Evolutionary conservation across 1,139 yeast genomes (phyloP).

Genomic region (Citeromyces hawaiiensis): DNA sequence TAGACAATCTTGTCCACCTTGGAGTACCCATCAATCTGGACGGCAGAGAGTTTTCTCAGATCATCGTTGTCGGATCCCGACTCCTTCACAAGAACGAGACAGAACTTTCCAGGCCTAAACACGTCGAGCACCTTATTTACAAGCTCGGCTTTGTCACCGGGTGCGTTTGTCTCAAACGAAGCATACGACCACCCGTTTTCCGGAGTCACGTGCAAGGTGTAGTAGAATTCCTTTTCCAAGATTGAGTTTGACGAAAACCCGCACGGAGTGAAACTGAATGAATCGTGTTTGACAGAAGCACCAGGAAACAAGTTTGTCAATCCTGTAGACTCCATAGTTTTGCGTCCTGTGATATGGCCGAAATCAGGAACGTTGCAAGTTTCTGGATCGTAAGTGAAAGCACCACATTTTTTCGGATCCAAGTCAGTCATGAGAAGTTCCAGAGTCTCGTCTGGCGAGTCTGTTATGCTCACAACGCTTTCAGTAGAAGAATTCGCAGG

Average conservation of each 20-base stretch:
- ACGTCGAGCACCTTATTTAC: constrained; percentile 43
- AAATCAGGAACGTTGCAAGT: constrained; percentile 21
- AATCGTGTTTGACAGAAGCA: constrained; percentile 46
- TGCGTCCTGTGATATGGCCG: constrained; percentile 66
- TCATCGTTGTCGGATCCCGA: constrained; percentile 7
- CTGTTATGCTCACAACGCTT: not conserved
- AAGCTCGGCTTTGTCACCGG: constrained; percentile 37
- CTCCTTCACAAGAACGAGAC: constrained; percentile 23
- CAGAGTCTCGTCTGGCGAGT: constrained; percentile 52
- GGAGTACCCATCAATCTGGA: constrained; percentile 36
- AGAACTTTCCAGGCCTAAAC: constrained; percentile 68
- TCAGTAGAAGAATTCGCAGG: not conserved
- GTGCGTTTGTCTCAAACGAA: constrained; percentile 82
- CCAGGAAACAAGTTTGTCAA: constrained; percentile 41
- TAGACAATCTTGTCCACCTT: constrained; percentile 59
- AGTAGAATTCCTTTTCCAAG: constrained; percentile 47
- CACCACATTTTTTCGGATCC: constrained; percentile 40
- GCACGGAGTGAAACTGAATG: constrained; percentile 91
- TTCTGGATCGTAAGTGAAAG: constrained; percentile 25
- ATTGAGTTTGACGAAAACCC: constrained; percentile 88
- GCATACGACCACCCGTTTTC: constrained; percentile 94
- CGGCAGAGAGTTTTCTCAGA: constrained; percentile 20
- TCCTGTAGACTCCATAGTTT: constrained; percentile 48
- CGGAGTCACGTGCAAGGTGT: constrained; percentile 90
- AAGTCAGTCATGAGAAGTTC: constrained; percentile 89